phyloP scores from a whole-genome alignment of 768 basidiomycete species.

The Boletellus emodensis region DNA sequence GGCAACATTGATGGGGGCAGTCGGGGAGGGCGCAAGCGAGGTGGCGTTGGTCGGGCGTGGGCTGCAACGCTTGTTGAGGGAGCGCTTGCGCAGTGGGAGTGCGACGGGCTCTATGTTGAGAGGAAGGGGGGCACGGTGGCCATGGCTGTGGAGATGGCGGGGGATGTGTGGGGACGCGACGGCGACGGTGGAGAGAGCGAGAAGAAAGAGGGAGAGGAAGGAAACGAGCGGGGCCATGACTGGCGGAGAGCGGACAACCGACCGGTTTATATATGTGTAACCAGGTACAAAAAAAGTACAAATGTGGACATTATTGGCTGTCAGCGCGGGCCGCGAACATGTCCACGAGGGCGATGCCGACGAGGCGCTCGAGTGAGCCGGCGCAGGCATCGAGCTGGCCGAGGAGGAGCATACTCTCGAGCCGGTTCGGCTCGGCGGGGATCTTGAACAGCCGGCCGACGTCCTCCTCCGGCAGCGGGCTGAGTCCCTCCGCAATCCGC shows the following conservation, averaged over 20 bases:
- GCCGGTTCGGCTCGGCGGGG: conserved; percentile 79
- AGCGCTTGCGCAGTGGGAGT: conserved; percentile 18
- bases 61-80: conserved; percentile 27
- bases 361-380: conserved; percentile 65
- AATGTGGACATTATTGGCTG: not conserved
- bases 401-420: conserved; percentile 81
- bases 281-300: not conserved
- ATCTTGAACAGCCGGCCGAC: conserved; percentile 82
- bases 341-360: conserved; percentile 66
- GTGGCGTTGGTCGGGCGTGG: conserved; percentile 16
- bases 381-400: conserved; percentile 87
- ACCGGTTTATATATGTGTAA: not conserved
- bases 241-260: conserved; percentile 4
- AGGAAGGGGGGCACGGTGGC: conserved; percentile 12
- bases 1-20: conserved; percentile 22
- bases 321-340: conserved; percentile 68
- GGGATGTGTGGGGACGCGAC: conserved; percentile 37
- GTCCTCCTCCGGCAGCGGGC: conserved; percentile 85
- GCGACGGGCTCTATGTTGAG: not conserved
- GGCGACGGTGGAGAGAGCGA: conserved; percentile 38
- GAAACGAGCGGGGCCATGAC: conserved; percentile 37
- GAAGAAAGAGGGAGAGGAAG: conserved; percentile 39
- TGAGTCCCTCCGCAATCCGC: conserved; percentile 77
- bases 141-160: conserved; percentile 23
- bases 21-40: not conserved